Base-by-base conservation (phyloP, 164 flowering plant species). In the Chimonanthus salicifolius region DNA sequence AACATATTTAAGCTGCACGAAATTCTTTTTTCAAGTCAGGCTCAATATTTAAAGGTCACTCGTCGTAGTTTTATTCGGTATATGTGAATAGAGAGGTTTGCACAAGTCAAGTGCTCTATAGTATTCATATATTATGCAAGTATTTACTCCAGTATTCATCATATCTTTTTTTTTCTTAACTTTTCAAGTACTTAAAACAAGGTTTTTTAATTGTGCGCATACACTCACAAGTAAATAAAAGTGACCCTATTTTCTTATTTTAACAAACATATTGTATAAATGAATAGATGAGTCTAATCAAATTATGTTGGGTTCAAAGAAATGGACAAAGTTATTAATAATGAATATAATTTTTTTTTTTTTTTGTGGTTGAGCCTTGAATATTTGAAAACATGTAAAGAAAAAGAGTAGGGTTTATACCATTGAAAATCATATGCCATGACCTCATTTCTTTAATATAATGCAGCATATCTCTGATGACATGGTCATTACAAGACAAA, bases 401-500 rank as follows among this genome's bases (percentile, higher is more conserved):
- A 16, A 18, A 20, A 20, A 63, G 43, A 63, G 65, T 20, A 4
- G 20, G 65, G 65, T 63, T 63, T 63, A 13, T 3, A 63, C 43
- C 65, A 63, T 33, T 18, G 20, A 20, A 20, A 4, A 4, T 63
- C 65, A 63, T 63, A 7, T 13, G 21, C 68, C 8, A 33, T 44
- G 4, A 10, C 10, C 15, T 47, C 16, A n/a, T 20, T 48, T 47
- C 49, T 51, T 68, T 68, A 9, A 16, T 68, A 9, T 68, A 47
- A 7, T 43, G 9, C 43, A 75, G 21, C 49, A 50, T 58, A 67
- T 60, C 64, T 58, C 21, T 77, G 74, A 73, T 71, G 82, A 75
- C 82, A 75, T 58, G 51, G 78, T 76, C 73, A 68, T 67, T 21
- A 64, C 11, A 48, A 5, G 78, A 65, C 80, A 74, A 77, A 33